phyloP scores from a whole-genome alignment of 306 rosid species.

The Leucaena leucocephala region DNA sequence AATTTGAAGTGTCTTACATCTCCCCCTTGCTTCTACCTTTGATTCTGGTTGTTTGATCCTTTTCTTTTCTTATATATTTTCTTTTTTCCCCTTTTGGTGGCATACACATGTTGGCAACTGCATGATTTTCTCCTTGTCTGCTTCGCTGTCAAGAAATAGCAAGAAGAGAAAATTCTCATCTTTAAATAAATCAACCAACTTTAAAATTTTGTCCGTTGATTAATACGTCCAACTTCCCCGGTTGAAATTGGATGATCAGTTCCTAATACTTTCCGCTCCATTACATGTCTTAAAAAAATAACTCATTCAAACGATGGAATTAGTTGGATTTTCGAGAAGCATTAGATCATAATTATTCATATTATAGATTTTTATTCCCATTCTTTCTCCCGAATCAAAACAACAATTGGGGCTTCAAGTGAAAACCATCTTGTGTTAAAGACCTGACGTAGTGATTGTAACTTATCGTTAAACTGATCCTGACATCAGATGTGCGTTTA shows the following conservation, averaged over 20 bases:
- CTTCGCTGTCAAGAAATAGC: neutral
- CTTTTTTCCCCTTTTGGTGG: neutral
- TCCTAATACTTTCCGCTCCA: neutral
- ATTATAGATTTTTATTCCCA: neutral
- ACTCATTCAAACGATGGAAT: no score
- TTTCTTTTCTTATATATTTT: neutral
- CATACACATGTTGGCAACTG: neutral
- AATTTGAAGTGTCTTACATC: neutral
- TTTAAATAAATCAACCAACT: neutral
- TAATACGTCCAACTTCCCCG: neutral
- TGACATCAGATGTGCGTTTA: conserved; percentile 17
- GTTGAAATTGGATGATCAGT: neutral
- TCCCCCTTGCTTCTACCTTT: neutral
- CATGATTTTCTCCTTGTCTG: neutral
- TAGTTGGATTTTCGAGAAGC: neutral
- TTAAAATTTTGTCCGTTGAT: neutral
- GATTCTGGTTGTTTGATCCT: neutral
- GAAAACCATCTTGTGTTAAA: neutral
- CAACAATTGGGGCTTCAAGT: neutral
- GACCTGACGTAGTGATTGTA: neutral
- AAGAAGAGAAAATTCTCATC: neutral
- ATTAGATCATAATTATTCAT: neutral
- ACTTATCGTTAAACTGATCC: conserved; percentile 1
- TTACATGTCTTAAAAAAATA: neutral
- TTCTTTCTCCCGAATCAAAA: neutral